Conservation (phyloP, 1,139 yeast species). For the Martiniozyma asiatica region DNA sequence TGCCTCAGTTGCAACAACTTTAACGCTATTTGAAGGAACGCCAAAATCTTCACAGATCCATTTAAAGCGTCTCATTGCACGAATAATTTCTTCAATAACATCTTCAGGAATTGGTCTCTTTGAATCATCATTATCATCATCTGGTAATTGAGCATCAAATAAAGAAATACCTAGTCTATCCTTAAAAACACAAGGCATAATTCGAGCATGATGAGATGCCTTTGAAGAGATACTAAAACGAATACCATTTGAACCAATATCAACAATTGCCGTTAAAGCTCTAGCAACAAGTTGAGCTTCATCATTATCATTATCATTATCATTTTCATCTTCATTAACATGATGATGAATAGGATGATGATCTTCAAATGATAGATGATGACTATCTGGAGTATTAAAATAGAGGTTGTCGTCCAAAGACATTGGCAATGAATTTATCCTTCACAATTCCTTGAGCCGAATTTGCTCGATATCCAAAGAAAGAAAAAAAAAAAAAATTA, state of each 20-base stretch:
- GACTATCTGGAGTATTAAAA: slow-evolving; percentile 13
- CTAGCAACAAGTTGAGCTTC: slow-evolving; percentile 43
- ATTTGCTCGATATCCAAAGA: not conserved
- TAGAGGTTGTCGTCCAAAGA: slow-evolving; percentile 17
- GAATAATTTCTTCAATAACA: slow-evolving; percentile 41
- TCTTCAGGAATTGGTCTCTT: slow-evolving; percentile 43
- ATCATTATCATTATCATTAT: slow-evolving; percentile 24
- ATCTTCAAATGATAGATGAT: slow-evolving; percentile 18
- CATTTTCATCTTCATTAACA: slow-evolving; percentile 2
- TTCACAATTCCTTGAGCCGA: too few relatives aligned
- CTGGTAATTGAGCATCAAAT: slow-evolving; percentile 42
- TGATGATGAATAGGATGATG: slow-evolving; percentile 5
- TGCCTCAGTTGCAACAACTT: slow-evolving; percentile 58
- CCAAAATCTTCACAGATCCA: slow-evolving; percentile 58
- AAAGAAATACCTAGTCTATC: slow-evolving; percentile 56
- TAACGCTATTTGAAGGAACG: slow-evolving; percentile 42
- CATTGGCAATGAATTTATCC: too few relatives aligned
- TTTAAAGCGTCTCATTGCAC: slow-evolving; percentile 50
- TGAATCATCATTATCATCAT: too few relatives aligned
- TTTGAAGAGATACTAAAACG: slow-evolving; percentile 55
- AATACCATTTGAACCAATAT: slow-evolving; percentile 58
- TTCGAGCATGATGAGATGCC: slow-evolving; percentile 53
- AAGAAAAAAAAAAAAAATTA: too few relatives aligned
- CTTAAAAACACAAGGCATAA: slow-evolving; percentile 59
- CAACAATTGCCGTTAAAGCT: slow-evolving; percentile 47